These are phyloP conservation scores for Iris pallida DNA, from an alignment of 116 monocot genomes.

Conservation along the genomic window DNA sequence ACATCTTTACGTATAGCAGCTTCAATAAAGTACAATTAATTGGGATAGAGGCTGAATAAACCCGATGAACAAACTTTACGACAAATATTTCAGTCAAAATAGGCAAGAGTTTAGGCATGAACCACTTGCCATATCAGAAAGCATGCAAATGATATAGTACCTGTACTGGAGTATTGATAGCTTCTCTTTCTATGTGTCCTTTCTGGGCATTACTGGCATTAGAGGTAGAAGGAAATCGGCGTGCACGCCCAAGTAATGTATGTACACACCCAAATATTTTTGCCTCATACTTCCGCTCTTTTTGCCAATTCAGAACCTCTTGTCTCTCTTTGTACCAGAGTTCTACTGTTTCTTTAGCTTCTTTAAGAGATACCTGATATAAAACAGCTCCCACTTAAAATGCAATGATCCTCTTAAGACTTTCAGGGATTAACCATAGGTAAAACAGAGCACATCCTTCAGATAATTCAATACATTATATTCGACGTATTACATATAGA, in stretches of 20 bases:
- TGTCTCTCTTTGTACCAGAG: constrained; percentile 82
- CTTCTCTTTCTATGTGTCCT: constrained; percentile 87
- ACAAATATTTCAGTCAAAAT: background rate
- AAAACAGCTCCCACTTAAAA: background rate
- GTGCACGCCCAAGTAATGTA: constrained; percentile 81
- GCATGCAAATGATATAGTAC: constrained; percentile 26
- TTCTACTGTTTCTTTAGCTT: constrained; percentile 74
- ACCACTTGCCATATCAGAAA: background rate
- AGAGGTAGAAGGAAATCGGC: constrained; percentile 57
- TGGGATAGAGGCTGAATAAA: background rate
- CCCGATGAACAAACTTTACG: background rate
- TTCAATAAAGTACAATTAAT: too few relatives aligned
- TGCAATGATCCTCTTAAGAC: background rate
- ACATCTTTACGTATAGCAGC: constrained; percentile 97
- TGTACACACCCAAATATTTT: constrained; percentile 29
- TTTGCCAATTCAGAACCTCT: constrained; percentile 82
- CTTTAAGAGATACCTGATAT: constrained; percentile 72
- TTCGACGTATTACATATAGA: too few relatives aligned
- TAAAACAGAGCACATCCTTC: background rate
- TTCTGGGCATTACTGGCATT: constrained; percentile 46
- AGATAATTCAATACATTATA: too few relatives aligned
- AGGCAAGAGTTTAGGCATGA: background rate
- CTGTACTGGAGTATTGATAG: constrained; percentile 97
- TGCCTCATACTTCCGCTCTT: constrained; percentile 56
- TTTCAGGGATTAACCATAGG: background rate